These are phyloP conservation scores for Populus trichocarpa DNA, from an alignment of 441 rosid species.

Conservation along the genomic window DNA sequence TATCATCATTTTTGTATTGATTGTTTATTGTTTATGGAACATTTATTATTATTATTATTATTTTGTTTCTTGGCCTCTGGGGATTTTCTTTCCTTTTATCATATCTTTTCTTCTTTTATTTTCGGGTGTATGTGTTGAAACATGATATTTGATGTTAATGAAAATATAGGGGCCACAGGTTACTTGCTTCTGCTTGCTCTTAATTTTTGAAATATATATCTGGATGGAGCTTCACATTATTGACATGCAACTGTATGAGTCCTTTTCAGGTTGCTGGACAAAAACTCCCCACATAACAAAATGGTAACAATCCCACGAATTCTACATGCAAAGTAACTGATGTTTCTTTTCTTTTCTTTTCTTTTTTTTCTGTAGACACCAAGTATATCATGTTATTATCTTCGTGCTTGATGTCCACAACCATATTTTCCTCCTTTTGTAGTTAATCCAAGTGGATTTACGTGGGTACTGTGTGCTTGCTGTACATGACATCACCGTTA, in stretches of 20 bases:
- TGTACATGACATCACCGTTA: neutral
- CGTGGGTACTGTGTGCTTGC: neutral
- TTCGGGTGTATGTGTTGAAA: no score
- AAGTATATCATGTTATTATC: no score
- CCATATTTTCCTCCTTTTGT: neutral
- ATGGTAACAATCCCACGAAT: slow-evolving; percentile 44
- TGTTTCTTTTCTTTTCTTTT: neutral
- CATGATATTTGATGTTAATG: no score
- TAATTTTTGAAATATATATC: no score
- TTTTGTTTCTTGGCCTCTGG: neutral
- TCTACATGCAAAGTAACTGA: neutral
- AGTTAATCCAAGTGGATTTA: neutral
- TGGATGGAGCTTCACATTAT: slow-evolving; percentile 2
- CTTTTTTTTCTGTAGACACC: neutral
- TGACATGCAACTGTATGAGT: slow-evolving; percentile 16
- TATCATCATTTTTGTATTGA: neutral
- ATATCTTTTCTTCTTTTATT: neutral
- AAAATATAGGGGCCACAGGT: no score
- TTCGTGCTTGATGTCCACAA: neutral
- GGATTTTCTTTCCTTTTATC: neutral
- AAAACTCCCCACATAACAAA: slow-evolving; percentile 40
- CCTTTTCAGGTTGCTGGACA: slow-evolving; percentile 64
- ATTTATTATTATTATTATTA: neutral
- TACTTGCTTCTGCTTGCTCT: no score
- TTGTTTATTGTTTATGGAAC: neutral